Conservation (phyloP, 805 yeast genomes). For the Yamadazyma akitaensis region DNA sequence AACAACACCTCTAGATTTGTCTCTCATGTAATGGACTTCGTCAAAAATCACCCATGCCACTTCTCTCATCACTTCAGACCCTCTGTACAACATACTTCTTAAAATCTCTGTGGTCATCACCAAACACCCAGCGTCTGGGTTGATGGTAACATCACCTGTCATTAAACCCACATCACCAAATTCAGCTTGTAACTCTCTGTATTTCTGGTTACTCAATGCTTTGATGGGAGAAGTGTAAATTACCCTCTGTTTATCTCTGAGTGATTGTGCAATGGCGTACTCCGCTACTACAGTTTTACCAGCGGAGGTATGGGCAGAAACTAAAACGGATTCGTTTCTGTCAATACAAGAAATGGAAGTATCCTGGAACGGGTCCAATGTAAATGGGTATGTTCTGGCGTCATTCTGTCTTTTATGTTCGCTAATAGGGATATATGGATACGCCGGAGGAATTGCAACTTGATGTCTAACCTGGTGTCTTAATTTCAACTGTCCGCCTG, state of each 20-base stretch:
- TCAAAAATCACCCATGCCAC: slow-evolving; percentile 98
- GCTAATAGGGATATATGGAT: slow-evolving; percentile 82
- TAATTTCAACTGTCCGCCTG: slow-evolving; percentile 51
- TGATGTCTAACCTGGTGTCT: slow-evolving; percentile 96
- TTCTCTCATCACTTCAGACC: slow-evolving; percentile 97
- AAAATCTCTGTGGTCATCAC: slow-evolving; percentile 99
- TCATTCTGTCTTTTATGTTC: slow-evolving; percentile 75
- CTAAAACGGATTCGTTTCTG: slow-evolving; percentile 89
- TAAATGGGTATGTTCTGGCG: slow-evolving; percentile 90
- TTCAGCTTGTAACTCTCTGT: slow-evolving; percentile 86
- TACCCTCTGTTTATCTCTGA: slow-evolving; percentile 86
- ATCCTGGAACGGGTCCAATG: slow-evolving; percentile 95
- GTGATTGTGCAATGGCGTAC: slow-evolving; percentile 94
- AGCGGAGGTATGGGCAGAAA: slow-evolving; percentile 96
- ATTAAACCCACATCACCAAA: slow-evolving; percentile 96
- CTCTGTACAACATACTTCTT: slow-evolving; percentile 93
- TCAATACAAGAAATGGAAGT: slow-evolving; percentile 96
- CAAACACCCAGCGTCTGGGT: slow-evolving; percentile 96
- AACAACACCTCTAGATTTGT: slow-evolving; percentile 96
- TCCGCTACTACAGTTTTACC: slow-evolving; percentile 98
- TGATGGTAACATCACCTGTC: slow-evolving; percentile 99
- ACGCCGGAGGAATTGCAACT: slow-evolving; percentile 93
- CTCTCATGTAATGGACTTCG: slow-evolving; percentile 98
- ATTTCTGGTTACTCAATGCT: slow-evolving; percentile 91
- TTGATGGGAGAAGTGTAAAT: slow-evolving; percentile 95